These are phyloP conservation scores for Xylaria hypoxylon DNA, from an alignment of 2,329 filamentous ascomycete genomes.

Conservation along the genomic window DNA sequence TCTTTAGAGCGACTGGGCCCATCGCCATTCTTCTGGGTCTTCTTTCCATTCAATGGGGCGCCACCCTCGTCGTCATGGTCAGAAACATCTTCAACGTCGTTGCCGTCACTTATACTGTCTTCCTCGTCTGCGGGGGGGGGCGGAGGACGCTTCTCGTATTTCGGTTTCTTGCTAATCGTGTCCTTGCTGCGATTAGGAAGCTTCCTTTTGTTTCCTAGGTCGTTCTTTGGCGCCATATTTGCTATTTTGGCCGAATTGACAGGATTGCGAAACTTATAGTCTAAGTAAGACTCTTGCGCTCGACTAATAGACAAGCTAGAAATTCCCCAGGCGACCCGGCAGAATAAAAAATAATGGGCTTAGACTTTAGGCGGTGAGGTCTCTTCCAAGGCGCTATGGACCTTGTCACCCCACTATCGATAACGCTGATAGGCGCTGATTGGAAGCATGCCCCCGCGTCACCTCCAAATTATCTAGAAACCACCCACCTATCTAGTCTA, in stretches of 20 bases:
- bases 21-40: slow-evolving; percentile 52
- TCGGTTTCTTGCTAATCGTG: slow-evolving; percentile 51
- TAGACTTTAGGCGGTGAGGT: slow-evolving; percentile 52
- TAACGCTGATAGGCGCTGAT: slow-evolving; percentile 27
- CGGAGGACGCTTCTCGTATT: slow-evolving; percentile 52
- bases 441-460: slow-evolving; percentile 8
- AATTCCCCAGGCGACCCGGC: slow-evolving; percentile 36
- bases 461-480: slow-evolving; percentile 7
- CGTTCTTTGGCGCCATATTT: slow-evolving; percentile 63
- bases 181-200: slow-evolving; percentile 64
- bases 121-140: slow-evolving; percentile 56
- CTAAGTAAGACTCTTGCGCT: slow-evolving; percentile 18
- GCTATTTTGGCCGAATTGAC: slow-evolving; percentile 15
- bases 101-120: slow-evolving; percentile 52
- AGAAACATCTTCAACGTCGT: slow-evolving; percentile 57
- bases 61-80: slow-evolving; percentile 68
- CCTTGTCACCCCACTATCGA: slow-evolving; percentile 39
- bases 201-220: slow-evolving; percentile 69
- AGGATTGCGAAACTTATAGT: slow-evolving; percentile 12
- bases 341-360: slow-evolving; percentile 44
- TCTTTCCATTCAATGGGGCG: slow-evolving; percentile 57
- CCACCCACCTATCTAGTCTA: neutral
- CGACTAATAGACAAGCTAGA: slow-evolving; percentile 24
- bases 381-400: slow-evolving; percentile 10
- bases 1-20: slow-evolving; percentile 47